Evolutionary conservation across 106 monocot genomes (phyloP), one percentile per base, ranked within the genome.

Genomic region (Acorus calamus): DNA sequence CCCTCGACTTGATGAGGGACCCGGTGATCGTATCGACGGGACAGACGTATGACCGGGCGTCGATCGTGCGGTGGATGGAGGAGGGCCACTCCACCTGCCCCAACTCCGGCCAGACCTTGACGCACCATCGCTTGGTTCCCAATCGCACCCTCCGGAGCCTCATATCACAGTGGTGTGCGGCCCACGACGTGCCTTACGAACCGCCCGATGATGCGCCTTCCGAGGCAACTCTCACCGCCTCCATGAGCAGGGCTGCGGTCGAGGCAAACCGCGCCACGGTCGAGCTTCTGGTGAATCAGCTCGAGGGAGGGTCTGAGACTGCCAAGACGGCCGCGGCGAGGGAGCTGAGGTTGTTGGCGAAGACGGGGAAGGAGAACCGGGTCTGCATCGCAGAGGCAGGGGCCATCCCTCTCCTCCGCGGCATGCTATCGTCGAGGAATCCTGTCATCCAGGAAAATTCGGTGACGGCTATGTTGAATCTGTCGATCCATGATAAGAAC

Each of bases 401-500:
- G 7, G 81, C 81, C 2, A 76, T 86, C 51, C 86, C 86, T 0
- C 56, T 73, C 4, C 81, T 86, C 65, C 65, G 48, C 45, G 44
- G 46, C 5, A 65, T 86, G 48, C 69, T 86, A 11, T 45, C 28
- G 4, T 73, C 78, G 8, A 44, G 69, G 2, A 70, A 78, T 4
- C 62, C 73, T 2, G 52, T 42, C 2, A 54, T 64, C 9, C 86
- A 86, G 48, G 86, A 78, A 65, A 76, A 86, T 52, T 72, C 86
- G 2, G 81, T 86, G 5, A 86, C 86, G 4, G 75, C 86, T 2
- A 62, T 86, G 0, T 73, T 86, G 9, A 86, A 86, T 42, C 51
- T 86, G 4, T 86, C 86, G 2, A 75, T 86, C 8, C 66, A 59
- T 11, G 86, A 86, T n/a, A 50, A 9, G 6, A 86, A 86, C 66